These are phyloP conservation scores for Boletus sp. DNA, from an alignment of 768 basidiomycete species.

Conservation along the genomic window DNA sequence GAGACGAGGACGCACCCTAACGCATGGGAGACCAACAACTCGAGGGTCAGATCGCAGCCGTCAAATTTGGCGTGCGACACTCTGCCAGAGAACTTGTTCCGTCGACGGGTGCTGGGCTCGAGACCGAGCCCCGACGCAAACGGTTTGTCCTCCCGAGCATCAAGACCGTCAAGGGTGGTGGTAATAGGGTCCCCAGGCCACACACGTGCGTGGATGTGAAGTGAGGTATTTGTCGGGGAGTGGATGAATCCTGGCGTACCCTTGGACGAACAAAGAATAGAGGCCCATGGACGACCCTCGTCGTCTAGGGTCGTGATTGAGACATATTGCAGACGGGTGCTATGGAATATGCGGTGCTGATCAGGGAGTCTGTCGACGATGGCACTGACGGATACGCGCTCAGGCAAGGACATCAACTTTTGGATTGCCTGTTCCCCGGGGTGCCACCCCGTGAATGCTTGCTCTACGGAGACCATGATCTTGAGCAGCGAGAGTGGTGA, in stretches of 20 bases:
- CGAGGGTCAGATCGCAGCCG: conserved; percentile 34
- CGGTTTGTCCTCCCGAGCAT: conserved; percentile 16
- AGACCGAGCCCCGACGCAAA: conserved; percentile 60
- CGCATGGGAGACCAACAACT: conserved; percentile 52
- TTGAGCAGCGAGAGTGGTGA: too few relatives aligned
- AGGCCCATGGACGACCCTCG: conserved; percentile 34
- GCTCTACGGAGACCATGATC: conserved; percentile 9
- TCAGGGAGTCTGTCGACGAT: conserved; percentile 28
- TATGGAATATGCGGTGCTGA: conserved; percentile 34
- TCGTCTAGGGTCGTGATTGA: conserved; percentile 33
- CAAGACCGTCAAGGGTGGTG: conserved; percentile 30
- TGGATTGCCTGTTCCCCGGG: conserved; percentile 32
- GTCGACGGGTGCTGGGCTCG: conserved; percentile 52
- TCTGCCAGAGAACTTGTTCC: conserved; percentile 62
- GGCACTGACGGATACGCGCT: conserved; percentile 22
- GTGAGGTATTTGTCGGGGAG: conserved; percentile 22
- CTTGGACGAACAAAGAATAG: conserved; percentile 28
- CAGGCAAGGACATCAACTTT: conserved; percentile 22
- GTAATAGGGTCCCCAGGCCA: conserved; percentile 54
- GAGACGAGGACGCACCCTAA: conserved; percentile 44
- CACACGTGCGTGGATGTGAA: conserved; percentile 23
- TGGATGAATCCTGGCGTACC: conserved; percentile 30
- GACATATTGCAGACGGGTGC: conserved; percentile 29
- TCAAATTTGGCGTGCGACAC: conserved; percentile 34
- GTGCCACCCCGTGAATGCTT: conserved; percentile 44